Percentiles rank a stretch among this genome's conserved stretches.
These are phyloP conservation scores for Pythium grandisporangium DNA, from an alignment of 352 stramenopile species.

Conservation along the genomic window DNA sequence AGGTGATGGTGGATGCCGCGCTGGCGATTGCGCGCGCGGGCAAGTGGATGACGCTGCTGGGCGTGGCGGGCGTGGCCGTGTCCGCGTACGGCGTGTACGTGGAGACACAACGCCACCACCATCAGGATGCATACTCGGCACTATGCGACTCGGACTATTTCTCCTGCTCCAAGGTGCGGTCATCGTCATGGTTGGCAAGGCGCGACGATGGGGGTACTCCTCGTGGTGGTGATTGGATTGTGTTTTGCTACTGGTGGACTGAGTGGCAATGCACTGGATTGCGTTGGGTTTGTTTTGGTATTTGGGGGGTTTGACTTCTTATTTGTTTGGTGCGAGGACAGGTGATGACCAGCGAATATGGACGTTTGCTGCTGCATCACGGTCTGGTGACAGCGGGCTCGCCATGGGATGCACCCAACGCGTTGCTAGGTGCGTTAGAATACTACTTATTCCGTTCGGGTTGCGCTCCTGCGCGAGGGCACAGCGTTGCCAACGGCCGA, in stretches of 20 bases:
- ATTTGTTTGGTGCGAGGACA: slow-evolving; percentile 4
- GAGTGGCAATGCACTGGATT: too few species aligned
- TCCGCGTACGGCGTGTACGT: slow-evolving; percentile 35
- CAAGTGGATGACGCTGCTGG: slow-evolving; percentile 9
- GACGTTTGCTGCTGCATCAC: slow-evolving; percentile 29
- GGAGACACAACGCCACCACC: slow-evolving; percentile 30
- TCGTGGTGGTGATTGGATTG: too few species aligned
- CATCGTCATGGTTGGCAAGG: not conserved
- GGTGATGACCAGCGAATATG: slow-evolving; percentile 50
- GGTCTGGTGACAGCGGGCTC: slow-evolving; percentile 28
- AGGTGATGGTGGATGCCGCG: too few species aligned
- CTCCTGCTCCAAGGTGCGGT: slow-evolving; percentile 39
- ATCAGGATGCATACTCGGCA: slow-evolving; percentile 25
- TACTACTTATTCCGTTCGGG: not conserved
- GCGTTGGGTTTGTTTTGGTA: too few species aligned
- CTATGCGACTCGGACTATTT: slow-evolving; percentile 48
- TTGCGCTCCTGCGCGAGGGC: not conserved
- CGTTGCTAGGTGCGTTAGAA: slow-evolving; percentile 22
- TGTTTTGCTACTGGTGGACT: too few species aligned
- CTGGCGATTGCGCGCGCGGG: too few species aligned
- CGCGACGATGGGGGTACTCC: too few species aligned
- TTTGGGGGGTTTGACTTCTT: too few species aligned
- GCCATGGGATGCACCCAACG: slow-evolving; percentile 36
- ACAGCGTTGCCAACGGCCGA: not conserved
- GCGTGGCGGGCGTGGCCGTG: slow-evolving; percentile 5